A percentile compares a stretch with the other conserved stretches of the same genome.
Evolutionary conservation across 208 protist genomes (phyloP).

Genomic region (Trypanosoma melophagium): DNA sequence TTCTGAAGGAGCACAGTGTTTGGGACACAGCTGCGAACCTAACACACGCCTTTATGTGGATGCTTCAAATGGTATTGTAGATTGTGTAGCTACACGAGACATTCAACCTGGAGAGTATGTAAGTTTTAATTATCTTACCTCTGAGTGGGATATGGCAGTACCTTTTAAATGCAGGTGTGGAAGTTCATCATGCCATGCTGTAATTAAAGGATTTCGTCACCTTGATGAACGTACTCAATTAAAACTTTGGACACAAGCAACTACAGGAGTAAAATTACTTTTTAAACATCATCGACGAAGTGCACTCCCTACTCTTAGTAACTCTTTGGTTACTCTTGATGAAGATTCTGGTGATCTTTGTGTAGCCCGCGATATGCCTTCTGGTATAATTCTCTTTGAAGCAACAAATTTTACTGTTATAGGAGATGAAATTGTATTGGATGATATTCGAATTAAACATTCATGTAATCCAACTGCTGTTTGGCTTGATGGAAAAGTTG

Average conservation of each 20-base stretch:
- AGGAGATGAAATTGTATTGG: slow-evolving; percentile 42
- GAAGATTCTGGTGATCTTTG: slow-evolving; percentile 37
- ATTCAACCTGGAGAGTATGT: slow-evolving; percentile 65
- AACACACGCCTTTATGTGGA: slow-evolving; percentile 81
- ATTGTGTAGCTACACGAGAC: slow-evolving; percentile 63
- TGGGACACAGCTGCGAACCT: slow-evolving; percentile 79
- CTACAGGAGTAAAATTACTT: slow-evolving; percentile 52
- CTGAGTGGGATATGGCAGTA: slow-evolving; percentile 86
- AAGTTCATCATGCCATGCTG: slow-evolving; percentile 45
- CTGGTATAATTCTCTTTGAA: slow-evolving; percentile 69
- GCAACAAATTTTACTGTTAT: slow-evolving; percentile 34
- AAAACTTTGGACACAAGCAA: slow-evolving; percentile 55
- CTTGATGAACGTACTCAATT: slow-evolving; percentile 52
- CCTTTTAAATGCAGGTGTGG: slow-evolving; percentile 79
- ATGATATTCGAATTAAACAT: slow-evolving; percentile 63
- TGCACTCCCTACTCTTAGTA: slow-evolving; percentile 55
- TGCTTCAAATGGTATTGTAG: slow-evolving; percentile 49
- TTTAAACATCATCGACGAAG: slow-evolving; percentile 59
- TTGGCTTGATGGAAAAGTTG: slow-evolving; percentile 54
- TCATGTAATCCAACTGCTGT: slow-evolving; percentile 66
- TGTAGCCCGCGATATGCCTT: slow-evolving; percentile 48
- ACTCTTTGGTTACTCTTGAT: slow-evolving; percentile 37
- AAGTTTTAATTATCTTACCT: slow-evolving; percentile 87
- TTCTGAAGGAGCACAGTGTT: slow-evolving; percentile 63
- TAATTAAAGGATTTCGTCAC: slow-evolving; percentile 72